These are phyloP conservation scores for Blastobotrys peoriensis DNA, from an alignment of 805 yeast genomes.

Conservation along the genomic window DNA sequence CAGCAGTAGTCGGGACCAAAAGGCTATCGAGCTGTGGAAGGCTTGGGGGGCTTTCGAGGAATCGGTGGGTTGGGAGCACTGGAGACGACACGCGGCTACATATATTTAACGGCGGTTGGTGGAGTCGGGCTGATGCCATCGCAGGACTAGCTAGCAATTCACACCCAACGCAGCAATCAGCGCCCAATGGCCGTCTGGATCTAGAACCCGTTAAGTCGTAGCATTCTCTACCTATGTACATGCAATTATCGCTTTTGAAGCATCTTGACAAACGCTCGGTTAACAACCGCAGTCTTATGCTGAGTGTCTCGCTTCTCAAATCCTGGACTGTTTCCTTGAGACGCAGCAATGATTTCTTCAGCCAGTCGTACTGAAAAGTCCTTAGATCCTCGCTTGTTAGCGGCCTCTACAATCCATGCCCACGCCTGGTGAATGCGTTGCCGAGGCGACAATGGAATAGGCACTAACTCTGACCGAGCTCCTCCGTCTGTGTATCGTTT, in stretches of 20 bases:
- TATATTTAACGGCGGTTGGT: too few species aligned
- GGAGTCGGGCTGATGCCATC: too few species aligned
- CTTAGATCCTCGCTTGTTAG: constrained; percentile 68
- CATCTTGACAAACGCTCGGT: constrained; percentile 67
- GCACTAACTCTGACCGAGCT: constrained; percentile 76
- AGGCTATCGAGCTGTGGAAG: too few species aligned
- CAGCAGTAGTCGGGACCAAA: too few species aligned
- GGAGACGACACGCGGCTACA: too few species aligned
- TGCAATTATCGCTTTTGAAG: constrained; percentile 9
- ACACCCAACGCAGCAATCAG: too few species aligned
- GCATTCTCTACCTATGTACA: too few species aligned
- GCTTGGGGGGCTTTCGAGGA: too few species aligned
- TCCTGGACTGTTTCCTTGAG: constrained; percentile 72
- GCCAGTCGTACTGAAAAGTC: constrained; percentile 84
- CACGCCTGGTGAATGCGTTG: constrained; percentile 86
- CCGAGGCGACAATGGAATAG: constrained; percentile 73
- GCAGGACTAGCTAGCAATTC: too few species aligned
- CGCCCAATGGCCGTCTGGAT: too few species aligned
- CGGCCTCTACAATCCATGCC: constrained; percentile 83
- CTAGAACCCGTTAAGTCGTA: too few species aligned
- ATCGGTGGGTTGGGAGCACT: too few species aligned
- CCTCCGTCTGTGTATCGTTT: constrained; percentile 76
- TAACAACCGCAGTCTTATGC: constrained; percentile 83
- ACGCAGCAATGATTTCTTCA: constrained; percentile 78
- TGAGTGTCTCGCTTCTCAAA: constrained; percentile 75